Base-by-base conservation (phyloP, 768 basidiomycete genomes). In the Boletus fagicola region DNA sequence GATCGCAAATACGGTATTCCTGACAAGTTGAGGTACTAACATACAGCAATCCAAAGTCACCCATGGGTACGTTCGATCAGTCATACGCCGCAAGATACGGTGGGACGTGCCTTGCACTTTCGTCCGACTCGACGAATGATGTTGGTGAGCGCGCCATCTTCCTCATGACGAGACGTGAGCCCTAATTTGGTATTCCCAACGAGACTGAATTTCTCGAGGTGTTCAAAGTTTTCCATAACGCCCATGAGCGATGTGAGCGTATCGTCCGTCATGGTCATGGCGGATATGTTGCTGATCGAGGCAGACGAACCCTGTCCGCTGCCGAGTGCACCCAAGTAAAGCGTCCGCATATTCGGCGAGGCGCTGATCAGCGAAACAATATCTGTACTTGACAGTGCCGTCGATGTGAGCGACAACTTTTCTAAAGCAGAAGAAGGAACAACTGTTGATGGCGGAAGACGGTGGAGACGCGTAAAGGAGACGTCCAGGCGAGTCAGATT, bases 341-440 rank as follows among this genome's bases (percentile, higher is more conserved):
- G 73, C 0, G 74, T 81, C 40, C 71, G 76, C 22, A 90, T 69
- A 30, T 69, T 64, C 0, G 76, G 75, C 4, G 83, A 68, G 10
- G 64, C 57, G 0, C 71, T 43, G 9, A 86, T 60, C 3, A 81
- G 62, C 1, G 61, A 60, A 12, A 82, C 48, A 2, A 86, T 62
- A 33, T 82, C 80, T 10, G 56, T 43, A 26, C 72, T 68, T 0
- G 77, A 68, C 3, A 83, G 69, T 4, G 65, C 65, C 0, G 84
- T 85, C 5, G 85, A 85, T 1, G 84, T 85, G 26, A 89, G 68
- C 3, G 80, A 80, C n/a, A 90, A 71, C 63, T 90, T 90, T 61
- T 84, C 80, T 30, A 89, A 69, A 5, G 64, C 44, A 39, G 63
- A 49, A 3, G 56, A 33, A 31, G 53, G 8, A 4, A 30, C 24